Evolutionary conservation across 768 basidiomycete species (phyloP).

Genomic region (Serendipita vermifera): DNA sequence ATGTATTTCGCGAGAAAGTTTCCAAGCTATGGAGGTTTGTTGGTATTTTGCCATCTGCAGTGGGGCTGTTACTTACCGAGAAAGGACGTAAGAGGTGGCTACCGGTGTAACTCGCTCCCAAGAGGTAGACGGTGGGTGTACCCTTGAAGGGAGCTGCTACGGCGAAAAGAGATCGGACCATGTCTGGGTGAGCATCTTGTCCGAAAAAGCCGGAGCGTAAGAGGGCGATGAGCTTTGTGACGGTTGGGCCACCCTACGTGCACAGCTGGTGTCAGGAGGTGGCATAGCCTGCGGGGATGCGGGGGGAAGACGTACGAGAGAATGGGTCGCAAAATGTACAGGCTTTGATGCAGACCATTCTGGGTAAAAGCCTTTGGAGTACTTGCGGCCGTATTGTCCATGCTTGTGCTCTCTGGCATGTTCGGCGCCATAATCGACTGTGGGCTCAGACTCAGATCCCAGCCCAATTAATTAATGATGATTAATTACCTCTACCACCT

Average conservation of each 20-base stretch:
- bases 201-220: conserved; percentile 33
- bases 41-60: no score
- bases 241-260: conserved; percentile 36
- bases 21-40: neutral
- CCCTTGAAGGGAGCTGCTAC: conserved; percentile 39
- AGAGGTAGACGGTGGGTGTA: conserved; percentile 33
- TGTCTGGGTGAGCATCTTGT: conserved; percentile 27
- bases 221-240: conserved; percentile 35
- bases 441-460: neutral
- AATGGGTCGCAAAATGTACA: conserved; percentile 39
- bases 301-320: conserved; percentile 28
- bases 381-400: conserved; percentile 31
- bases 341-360: conserved; percentile 32
- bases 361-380: conserved; percentile 32
- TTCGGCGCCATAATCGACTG: conserved; percentile 37
- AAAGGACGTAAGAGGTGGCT: conserved; percentile 31
- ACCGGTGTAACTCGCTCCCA: conserved; percentile 31
- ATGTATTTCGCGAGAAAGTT: conserved; percentile 24
- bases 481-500: conserved; percentile 31
- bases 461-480: neutral
- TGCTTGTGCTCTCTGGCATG: conserved; percentile 31
- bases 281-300: no score
- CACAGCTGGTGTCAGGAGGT: no score
- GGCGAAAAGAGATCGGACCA: conserved; percentile 33
- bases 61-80: conserved; percentile 19